A percentile compares a stretch with the other conserved stretches of the same genome.
Conservation (phyloP, 2,329 filamentous ascomycete genomes). For the Amesomyces nigricolor region DNA sequence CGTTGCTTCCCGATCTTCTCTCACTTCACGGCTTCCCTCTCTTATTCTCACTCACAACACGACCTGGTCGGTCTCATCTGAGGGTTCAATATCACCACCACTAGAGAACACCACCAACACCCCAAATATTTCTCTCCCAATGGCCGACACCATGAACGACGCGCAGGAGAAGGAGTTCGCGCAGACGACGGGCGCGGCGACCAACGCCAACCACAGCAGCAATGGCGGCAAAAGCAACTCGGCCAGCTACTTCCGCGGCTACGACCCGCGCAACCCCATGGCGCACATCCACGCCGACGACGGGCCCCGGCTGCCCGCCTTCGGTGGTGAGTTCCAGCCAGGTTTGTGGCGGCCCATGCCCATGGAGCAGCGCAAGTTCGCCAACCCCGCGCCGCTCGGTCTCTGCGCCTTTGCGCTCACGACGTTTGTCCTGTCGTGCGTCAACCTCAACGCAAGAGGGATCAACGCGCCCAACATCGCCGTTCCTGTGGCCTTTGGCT, state of each 20-base stretch:
- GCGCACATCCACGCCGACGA: conserved; percentile 32
- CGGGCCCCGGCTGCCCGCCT: conserved; percentile 47
- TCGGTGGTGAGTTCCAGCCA: conserved; percentile 69
- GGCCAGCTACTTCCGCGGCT: conserved; percentile 27
- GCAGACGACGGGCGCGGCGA: conserved; percentile 16
- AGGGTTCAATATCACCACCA: not conserved
- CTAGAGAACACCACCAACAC: not conserved
- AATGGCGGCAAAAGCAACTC: conserved; percentile 21
- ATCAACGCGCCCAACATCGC: conserved; percentile 60
- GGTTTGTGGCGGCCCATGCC: conserved; percentile 58
- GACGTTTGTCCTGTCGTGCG: conserved; percentile 69
- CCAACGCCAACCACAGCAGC: not conserved
- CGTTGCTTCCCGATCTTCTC: not conserved
- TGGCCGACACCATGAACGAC: conserved; percentile 15
- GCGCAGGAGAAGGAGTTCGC: conserved; percentile 20
- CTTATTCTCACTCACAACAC: not conserved
- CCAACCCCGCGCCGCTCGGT: conserved; percentile 73
- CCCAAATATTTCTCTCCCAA: conserved; percentile 7
- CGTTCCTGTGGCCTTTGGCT: conserved; percentile 64
- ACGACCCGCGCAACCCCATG: conserved; percentile 37
- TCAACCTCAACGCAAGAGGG: conserved; percentile 63
- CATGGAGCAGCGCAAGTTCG: conserved; percentile 63
- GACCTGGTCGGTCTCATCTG: not conserved
- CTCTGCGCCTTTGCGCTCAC: conserved; percentile 76
- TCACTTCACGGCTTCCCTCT: not conserved